Evolutionary conservation across 306 rosid genomes (phyloP), one percentile per base, ranked within the genome.

Genomic region (Cucumis melo): DNA sequence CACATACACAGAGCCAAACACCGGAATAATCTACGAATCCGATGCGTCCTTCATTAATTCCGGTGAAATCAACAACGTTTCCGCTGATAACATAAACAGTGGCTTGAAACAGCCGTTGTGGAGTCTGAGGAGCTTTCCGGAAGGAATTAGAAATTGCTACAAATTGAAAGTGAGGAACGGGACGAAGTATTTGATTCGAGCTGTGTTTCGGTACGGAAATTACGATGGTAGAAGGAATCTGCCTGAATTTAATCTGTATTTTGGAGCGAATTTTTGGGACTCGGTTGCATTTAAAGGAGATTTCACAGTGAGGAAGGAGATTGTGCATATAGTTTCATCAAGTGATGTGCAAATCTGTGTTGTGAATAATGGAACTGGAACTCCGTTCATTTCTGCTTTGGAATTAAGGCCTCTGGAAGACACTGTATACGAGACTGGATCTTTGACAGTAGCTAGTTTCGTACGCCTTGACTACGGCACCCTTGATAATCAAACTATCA

Each of bases 141-240:
- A 54, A 39, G 94, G 94, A n/a, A 56, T 12, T 11, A 82, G 90
- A 59, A 87, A 89, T 66, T 89, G 94, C 60, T 89, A 89, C 86
- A 86, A 27, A 23, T 65, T 89, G 14, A 81, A 71, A 29, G 81
- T 86, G 17, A 76, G 76, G 1, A 50, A 16, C 4, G 80, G 79
- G 23, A 83, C 68, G 10, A 80, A 73, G 59, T 89, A 89, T 32
- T 50, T 87, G 38, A 80, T 89, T 74, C 34, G 83, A 78, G 86
- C 87, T 0, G 16, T 17, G 15, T 89, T 89, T 79, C 19, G 75
- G 1, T 86, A 86, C 70, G 91, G 86, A 10, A 87, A 86, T 66
- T 89, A 86, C 77, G 91, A 89, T 36, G 81, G 78, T 6, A 17
- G 51, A 11, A 48, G 59, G 53, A 64, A 1, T 48, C 1, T 42